Conservation (phyloP, 495 filamentous ascomycete species). For the Zalerion maritima region DNA sequence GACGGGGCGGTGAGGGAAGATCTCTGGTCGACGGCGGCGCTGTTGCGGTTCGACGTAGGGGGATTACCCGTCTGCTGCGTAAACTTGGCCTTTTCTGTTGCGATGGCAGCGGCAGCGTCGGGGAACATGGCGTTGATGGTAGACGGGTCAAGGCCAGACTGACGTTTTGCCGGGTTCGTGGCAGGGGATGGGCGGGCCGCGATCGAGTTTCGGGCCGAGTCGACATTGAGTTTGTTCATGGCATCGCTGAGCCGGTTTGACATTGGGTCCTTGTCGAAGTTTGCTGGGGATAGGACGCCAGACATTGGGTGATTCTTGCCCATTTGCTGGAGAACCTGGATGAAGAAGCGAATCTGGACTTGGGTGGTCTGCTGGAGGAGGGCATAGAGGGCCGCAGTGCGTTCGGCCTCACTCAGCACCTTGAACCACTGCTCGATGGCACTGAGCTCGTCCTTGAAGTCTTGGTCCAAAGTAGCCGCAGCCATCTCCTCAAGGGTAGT, state of each 20-base stretch:
- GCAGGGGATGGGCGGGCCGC: conserved; percentile 50
- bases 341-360: conserved; percentile 98
- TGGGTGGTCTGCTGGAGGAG: conserved; percentile 96
- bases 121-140: conserved; percentile 99
- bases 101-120: conserved; percentile 92
- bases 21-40: conserved; percentile 66
- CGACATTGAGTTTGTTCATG: conserved; percentile 87
- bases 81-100: conserved; percentile 93
- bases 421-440: conserved; percentile 99
- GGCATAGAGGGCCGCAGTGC: conserved; percentile 89
- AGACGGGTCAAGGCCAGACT: conserved; percentile 79
- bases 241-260: conserved; percentile 90
- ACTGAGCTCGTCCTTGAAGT: conserved; percentile 97
- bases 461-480: conserved; percentile 90
- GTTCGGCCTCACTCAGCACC: conserved; percentile 88
- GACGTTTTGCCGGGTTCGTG: conserved; percentile 66
- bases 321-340: conserved; percentile 97
- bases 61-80: conserved; percentile 85
- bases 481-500: conserved; percentile 97
- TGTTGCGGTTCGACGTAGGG: conserved; percentile 86
- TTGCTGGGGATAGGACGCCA: conserved; percentile 84
- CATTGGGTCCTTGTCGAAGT: conserved; percentile 98
- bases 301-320: conserved; percentile 96
- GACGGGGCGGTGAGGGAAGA: conserved; percentile 42
- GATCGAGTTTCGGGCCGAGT: conserved; percentile 74